A percentile compares a stretch with the other conserved stretches of the same genome.
Conservation (phyloP, 805 yeast species). For the Candida mattraensis region DNA sequence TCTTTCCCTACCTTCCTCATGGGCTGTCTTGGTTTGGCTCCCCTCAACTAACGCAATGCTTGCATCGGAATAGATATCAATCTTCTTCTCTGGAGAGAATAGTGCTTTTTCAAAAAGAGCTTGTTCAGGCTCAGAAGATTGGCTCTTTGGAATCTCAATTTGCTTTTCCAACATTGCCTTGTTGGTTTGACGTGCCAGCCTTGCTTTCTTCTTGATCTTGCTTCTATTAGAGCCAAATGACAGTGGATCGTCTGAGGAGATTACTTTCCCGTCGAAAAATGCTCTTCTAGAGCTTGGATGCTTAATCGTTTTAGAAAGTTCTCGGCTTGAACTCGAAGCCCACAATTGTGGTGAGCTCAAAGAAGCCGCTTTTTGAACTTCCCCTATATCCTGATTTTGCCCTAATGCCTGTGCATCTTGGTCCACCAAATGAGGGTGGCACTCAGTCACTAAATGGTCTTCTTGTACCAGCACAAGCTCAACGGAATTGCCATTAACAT, state of each 20-base stretch:
- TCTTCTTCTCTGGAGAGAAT: background rate
- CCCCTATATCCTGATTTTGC: too few relatives aligned
- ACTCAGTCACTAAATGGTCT: too few relatives aligned
- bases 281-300: slow-evolving; percentile 2
- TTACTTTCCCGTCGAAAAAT: slow-evolving; percentile 11
- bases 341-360: too few relatives aligned
- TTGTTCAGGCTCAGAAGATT: background rate
- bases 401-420: too few relatives aligned
- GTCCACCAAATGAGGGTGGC: too few relatives aligned
- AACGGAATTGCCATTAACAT: too few relatives aligned
- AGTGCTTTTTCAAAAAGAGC: background rate
- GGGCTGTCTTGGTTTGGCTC: background rate
- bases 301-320: too few relatives aligned
- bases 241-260: slow-evolving; percentile 24
- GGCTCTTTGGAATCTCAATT: too few relatives aligned
- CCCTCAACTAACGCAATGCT: background rate
- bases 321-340: too few relatives aligned
- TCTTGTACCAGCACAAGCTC: too few relatives aligned
- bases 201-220: slow-evolving; percentile 2
- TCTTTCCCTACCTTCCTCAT: too few relatives aligned
- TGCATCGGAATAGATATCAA: slow-evolving; percentile 1
- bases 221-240: slow-evolving; percentile 10
- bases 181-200: background rate
- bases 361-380: too few relatives aligned
- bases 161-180: slow-evolving; percentile 1